Evolutionary conservation across 2,329 filamentous ascomycete species (phyloP).

Genomic region (Blastomyces emzantsi): DNA sequence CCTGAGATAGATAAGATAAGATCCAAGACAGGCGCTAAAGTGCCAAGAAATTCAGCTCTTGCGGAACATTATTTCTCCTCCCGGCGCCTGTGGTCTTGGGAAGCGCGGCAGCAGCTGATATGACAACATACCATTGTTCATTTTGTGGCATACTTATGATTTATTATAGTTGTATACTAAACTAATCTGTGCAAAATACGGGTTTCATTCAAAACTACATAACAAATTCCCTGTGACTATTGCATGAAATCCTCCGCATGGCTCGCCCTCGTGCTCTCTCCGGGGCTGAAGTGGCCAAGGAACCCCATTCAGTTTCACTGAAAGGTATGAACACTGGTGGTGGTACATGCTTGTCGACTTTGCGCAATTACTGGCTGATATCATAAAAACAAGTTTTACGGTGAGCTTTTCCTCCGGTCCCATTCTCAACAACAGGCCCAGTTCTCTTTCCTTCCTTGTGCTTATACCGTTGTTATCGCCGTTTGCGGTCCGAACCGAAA

Average conservation of each 20-base stretch:
- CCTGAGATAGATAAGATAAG: not conserved
- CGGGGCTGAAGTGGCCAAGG: slow-evolving; percentile 46
- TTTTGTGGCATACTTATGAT: not conserved
- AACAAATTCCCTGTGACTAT: not conserved
- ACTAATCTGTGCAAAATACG: not conserved
- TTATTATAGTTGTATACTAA: not conserved
- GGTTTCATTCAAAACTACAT: not conserved
- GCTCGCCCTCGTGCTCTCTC: slow-evolving; percentile 36
- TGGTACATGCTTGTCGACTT: slow-evolving; percentile 1
- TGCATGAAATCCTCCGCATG: slow-evolving; percentile 22
- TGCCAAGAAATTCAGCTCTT: not conserved
- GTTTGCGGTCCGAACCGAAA: not conserved
- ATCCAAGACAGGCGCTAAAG: not conserved
- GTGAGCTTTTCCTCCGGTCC: slow-evolving; percentile 22
- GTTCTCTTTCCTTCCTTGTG: not conserved
- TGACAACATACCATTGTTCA: not conserved
- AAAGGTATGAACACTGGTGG: slow-evolving; percentile 46
- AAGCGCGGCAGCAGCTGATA: not conserved
- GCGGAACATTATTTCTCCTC: not conserved
- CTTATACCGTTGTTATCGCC: not conserved
- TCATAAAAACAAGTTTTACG: slow-evolving; percentile 26
- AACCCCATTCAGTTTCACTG: slow-evolving; percentile 68
- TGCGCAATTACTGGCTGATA: slow-evolving; percentile 19
- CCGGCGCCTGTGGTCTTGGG: not conserved
- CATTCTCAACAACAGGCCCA: not conserved